Percentiles rank a stretch among this genome's conserved stretches.
Conservation (phyloP, 768 basidiomycete genomes). For the Neoboletus magnificus region DNA sequence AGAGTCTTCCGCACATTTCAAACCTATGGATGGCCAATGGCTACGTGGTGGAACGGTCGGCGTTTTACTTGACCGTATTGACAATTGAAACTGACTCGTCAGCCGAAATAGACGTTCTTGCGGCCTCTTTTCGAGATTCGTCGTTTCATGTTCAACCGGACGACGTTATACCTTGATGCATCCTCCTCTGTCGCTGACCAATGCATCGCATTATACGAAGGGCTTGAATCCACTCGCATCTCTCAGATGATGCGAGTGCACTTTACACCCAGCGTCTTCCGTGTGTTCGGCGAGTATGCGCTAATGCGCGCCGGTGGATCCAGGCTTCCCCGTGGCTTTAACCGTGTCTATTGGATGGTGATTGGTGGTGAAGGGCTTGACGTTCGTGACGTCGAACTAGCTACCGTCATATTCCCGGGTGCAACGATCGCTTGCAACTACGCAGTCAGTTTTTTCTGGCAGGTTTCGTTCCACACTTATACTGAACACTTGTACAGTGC, state of each 20-base stretch:
- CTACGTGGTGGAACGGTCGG: slow-evolving; percentile 12
- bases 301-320: slow-evolving; percentile 7
- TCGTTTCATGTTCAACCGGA: slow-evolving; percentile 17
- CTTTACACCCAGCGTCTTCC: slow-evolving; percentile 16
- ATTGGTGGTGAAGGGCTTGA: slow-evolving; percentile 15
- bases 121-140: slow-evolving; percentile 17
- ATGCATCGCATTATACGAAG: slow-evolving; percentile 9
- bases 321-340: slow-evolving; percentile 13
- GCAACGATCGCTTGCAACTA: slow-evolving; percentile 15
- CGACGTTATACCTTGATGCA: slow-evolving; percentile 11
- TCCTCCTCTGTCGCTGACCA: slow-evolving; percentile 9
- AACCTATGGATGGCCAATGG: slow-evolving; percentile 17
- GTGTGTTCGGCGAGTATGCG: slow-evolving; percentile 15
- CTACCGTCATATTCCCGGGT: slow-evolving; percentile 10
- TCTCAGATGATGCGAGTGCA: slow-evolving; percentile 14
- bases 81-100: not conserved
- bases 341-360: slow-evolving; percentile 16
- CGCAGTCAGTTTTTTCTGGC: not conserved
- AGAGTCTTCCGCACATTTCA: slow-evolving; percentile 8
- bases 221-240: slow-evolving; percentile 10
- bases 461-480: not conserved
- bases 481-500: slow-evolving; percentile 1
- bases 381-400: slow-evolving; percentile 8
- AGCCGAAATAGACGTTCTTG: slow-evolving; percentile 8
- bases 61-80: not conserved